Evolutionary conservation across 1,284 basidiomycete species (phyloP).

Genomic region (Puccinia hordei): DNA sequence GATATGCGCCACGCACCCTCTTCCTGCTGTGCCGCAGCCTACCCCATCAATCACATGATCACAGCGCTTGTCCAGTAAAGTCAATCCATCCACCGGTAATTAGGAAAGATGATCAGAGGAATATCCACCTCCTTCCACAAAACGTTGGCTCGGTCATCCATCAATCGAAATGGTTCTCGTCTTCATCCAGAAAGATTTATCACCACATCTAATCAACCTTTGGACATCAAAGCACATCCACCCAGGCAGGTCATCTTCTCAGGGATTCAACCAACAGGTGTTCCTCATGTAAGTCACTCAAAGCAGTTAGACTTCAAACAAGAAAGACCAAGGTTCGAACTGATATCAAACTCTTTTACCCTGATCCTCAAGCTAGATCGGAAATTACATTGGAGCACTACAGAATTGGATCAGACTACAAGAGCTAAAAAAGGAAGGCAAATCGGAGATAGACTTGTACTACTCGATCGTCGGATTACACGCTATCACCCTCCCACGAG

Average conservation of each 20-base stretch:
- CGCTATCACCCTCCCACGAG: constrained; percentile 84
- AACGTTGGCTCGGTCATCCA: no score
- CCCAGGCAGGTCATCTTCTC: constrained; percentile 67
- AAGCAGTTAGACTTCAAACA: background rate
- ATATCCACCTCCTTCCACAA: background rate
- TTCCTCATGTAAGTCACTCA: constrained; percentile 70
- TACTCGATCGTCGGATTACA: constrained; percentile 92
- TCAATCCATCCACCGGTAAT: no score
- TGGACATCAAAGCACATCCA: background rate
- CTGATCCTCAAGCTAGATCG: constrained; percentile 53
- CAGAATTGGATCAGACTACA: constrained; percentile 59
- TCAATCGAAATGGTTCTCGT: background rate
- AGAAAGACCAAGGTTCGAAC: background rate
- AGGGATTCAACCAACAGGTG: constrained; percentile 80
- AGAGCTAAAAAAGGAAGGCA: background rate
- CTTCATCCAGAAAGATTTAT: background rate
- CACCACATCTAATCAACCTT: background rate
- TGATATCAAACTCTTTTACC: background rate
- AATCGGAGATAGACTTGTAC: constrained; percentile 61
- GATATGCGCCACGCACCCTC: no score
- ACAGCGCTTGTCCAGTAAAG: no score
- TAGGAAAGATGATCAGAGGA: no score
- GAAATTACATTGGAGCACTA: constrained; percentile 59
- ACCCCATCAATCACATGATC: no score
- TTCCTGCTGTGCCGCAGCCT: no score